Evolutionary conservation across 345 rosid species (phyloP), one percentile per base, ranked within the genome.

Genomic region (Ceriops zippeliana): DNA sequence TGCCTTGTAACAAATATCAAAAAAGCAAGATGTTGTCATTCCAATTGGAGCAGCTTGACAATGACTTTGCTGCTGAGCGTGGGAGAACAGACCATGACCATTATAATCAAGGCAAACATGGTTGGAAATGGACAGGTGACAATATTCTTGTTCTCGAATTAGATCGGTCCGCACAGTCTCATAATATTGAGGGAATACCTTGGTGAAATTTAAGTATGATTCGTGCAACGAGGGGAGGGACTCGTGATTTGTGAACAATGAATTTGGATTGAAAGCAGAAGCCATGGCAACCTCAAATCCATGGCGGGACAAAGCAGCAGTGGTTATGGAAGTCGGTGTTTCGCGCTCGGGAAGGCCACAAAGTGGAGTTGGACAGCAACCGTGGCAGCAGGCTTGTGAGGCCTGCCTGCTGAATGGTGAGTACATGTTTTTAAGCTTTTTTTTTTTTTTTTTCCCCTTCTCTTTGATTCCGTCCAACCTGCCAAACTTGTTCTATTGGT

Each of bases 31-130:
- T 26, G 73, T 75, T 5, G 58, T 2, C 27, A n/a, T 54, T 7
- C 27, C 77, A 5, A 47, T 56, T 32, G 68, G 11, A 0, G 66
- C 28, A 10, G 37, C 54, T 26, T 31, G 53, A 56, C 2, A 21
- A 7, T 31, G 72, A 31, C 16, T 27, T 38, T 65, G 47, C 58
- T 76, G 71, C 72, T 90, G 93, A 1, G 83, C 79, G 67, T 81
- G 87, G 1, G 96, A 93, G 85, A 89, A 93, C 68, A 93, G 83
- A 21, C 97, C 91, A 53, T 83, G 90, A 56, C 85, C 88, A 22
- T 74, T 58, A 71, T 89, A 85, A 72, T 88, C 89, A 32, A 92
- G 85, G 62, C 86, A 85, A 47, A 86, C 90, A 47, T 82, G 84
- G 3, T 69, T 57, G 38, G 88, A 77, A 2, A 63, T 26, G 1